Percentiles rank a stretch among this genome's conserved stretches.
phyloP scores from a whole-genome alignment of 108 stramenopile genomes.

The Fragilaria radians region DNA sequence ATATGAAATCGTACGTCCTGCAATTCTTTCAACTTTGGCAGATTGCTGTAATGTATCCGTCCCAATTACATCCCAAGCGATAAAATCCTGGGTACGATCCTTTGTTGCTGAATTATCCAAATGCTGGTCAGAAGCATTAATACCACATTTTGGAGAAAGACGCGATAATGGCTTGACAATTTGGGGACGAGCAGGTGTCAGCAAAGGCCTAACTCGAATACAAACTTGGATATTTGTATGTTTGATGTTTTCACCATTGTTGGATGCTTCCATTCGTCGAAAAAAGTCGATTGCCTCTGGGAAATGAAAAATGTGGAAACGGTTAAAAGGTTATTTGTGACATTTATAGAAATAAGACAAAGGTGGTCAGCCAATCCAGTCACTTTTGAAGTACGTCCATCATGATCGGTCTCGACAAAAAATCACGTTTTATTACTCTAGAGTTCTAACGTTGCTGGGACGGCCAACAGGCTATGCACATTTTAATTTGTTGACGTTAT shows the following conservation, averaged over 20 bases:
- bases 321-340: too few species aligned
- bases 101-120: background rate
- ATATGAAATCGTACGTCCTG: conserved; percentile 46
- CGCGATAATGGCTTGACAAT: background rate
- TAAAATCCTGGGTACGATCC: background rate
- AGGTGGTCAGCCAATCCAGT: too few species aligned
- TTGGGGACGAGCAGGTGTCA: background rate
- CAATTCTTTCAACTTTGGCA: conserved; percentile 14
- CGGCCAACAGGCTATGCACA: too few species aligned
- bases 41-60: conserved; percentile 38
- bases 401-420: too few species aligned
- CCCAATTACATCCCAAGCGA: conserved; percentile 34
- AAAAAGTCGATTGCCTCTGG: too few species aligned
- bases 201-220: conserved; percentile 5
- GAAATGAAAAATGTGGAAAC: too few species aligned
- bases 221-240: conserved; percentile 11
- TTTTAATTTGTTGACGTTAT: too few species aligned
- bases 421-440: too few species aligned
- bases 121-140: background rate
- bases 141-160: background rate
- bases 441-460: too few species aligned
- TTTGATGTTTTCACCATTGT: background rate
- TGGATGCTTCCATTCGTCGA: background rate
- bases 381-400: too few species aligned
- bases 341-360: too few species aligned